Evolutionary conservation across 129 eudicot species (phyloP), one percentile per base, ranked within the genome.

Genomic region (Lactuca sativa): DNA sequence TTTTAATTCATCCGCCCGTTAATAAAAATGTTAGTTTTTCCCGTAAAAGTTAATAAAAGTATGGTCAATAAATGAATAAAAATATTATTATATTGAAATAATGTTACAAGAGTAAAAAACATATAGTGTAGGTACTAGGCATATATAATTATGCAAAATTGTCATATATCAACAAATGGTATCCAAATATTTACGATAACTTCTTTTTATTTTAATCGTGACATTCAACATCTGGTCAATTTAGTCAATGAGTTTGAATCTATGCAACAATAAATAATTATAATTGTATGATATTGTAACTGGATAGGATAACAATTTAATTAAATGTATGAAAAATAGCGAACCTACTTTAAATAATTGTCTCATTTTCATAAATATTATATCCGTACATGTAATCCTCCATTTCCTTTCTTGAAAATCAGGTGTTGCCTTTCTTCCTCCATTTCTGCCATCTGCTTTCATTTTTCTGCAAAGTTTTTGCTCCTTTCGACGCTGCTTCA

Each of bases 381-480:
- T 9, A 51, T 76, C 75, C 75, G 75, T 76, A 76, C 80, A 70
- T 68, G 74, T 52, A 38, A 68, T 13, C 57, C 70, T 48, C 57
- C 70, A 52, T 51, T 36, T 17, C 7, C 62, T 56, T 51, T 68
- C 62, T 59, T 52, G 64, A 68, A 68, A 67, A 75, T 40, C 67
- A 47, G 69, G 69, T 73, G 70, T 9, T 64, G 54, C 62, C 30
- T 59, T 75, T 66, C 33, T 61, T 67, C 62, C 75, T 54, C 70
- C 73, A 54, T 76, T 68, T 76, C 69, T 69, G 58, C 81, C 81
- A 69, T 52, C 69, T 76, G 75, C 74, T 62, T 47, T 52, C 70
- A 52, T 62, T 52, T 76, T 62, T 60, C 80, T 76, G 69, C 80
- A 67, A 47, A 37, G 56, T 37, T 75, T 75, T 51, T 40, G 34